phyloP scores from a whole-genome alignment of 2,329 filamentous ascomycete species.

The Coniochaeta prunicola region DNA sequence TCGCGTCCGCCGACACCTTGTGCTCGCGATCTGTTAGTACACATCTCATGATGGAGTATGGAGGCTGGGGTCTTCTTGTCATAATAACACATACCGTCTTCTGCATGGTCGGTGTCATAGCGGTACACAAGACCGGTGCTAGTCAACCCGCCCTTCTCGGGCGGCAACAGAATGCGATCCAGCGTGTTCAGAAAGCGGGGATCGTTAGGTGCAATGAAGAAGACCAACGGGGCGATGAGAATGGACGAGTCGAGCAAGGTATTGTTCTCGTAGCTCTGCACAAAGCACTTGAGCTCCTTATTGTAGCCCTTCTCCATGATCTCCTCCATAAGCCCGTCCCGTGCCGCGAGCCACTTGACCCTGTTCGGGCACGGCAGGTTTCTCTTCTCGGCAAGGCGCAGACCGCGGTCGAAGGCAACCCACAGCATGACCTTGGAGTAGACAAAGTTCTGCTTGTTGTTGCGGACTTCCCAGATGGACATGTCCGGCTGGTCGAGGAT shows the following conservation, averaged over 20 bases:
- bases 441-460: constrained; percentile 67
- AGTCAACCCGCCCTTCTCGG: constrained; percentile 69
- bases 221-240: constrained; percentile 69
- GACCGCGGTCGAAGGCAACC: constrained; percentile 70
- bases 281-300: constrained; percentile 58
- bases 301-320: constrained; percentile 76
- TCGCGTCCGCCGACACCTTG: constrained; percentile 67
- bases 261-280: constrained; percentile 68
- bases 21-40: constrained; percentile 7
- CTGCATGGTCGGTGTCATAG: constrained; percentile 61
- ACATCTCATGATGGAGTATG: background rate
- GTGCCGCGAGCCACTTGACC: constrained; percentile 54
- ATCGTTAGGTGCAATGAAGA: constrained; percentile 73
- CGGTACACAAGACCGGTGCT: constrained; percentile 70
- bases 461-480: constrained; percentile 79
- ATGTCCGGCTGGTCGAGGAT: constrained; percentile 64
- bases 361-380: constrained; percentile 69
- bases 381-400: constrained; percentile 68
- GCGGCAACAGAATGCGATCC: constrained; percentile 62
- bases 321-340: constrained; percentile 65
- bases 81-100: constrained; percentile 64
- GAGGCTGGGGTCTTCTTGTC: too few species aligned
- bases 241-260: constrained; percentile 68
- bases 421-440: constrained; percentile 82
- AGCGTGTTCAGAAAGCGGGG: constrained; percentile 67